Evolutionary conservation across 768 basidiomycete genomes (phyloP).

Genomic region (Lenzites betulinus): DNA sequence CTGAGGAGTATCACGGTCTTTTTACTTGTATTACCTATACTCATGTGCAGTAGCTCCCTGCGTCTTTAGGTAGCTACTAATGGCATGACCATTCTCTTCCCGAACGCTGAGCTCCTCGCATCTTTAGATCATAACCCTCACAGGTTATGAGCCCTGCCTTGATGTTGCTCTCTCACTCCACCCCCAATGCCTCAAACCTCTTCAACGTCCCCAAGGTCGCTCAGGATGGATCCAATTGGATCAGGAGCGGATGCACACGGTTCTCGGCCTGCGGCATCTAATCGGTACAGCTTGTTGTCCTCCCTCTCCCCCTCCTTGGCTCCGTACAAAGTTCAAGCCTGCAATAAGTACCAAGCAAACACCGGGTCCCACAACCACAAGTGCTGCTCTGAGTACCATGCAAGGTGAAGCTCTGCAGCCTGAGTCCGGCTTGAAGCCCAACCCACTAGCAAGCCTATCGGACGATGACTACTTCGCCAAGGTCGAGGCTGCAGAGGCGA

Average conservation of each 20-base stretch:
- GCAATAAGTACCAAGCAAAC: background rate
- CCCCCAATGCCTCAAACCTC: background rate
- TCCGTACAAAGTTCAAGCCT: background rate
- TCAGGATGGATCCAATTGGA: background rate
- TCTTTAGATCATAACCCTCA: background rate
- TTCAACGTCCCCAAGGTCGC: slow-evolving; percentile 1
- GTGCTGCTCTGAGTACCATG: background rate
- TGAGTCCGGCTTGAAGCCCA: background rate
- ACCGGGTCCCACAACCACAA: background rate
- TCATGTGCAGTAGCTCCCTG: background rate
- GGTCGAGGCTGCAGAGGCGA: background rate
- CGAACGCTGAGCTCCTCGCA: background rate
- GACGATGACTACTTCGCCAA: slow-evolving; percentile 3
- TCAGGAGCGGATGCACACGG: background rate
- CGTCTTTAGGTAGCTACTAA: background rate
- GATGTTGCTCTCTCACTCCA: background rate
- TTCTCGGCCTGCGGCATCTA: background rate
- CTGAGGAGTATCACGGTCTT: background rate
- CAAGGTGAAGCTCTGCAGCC: background rate
- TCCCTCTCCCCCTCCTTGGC: background rate
- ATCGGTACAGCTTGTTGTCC: slow-evolving; percentile 3
- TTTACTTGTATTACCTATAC: background rate
- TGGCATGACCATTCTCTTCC: background rate
- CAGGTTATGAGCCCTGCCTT: slow-evolving; percentile 5
- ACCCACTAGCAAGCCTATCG: background rate